These are phyloP conservation scores for Colletotrichum graminicola DNA, from an alignment of 2,329 filamentous ascomycete species.

Conservation along the genomic window DNA sequence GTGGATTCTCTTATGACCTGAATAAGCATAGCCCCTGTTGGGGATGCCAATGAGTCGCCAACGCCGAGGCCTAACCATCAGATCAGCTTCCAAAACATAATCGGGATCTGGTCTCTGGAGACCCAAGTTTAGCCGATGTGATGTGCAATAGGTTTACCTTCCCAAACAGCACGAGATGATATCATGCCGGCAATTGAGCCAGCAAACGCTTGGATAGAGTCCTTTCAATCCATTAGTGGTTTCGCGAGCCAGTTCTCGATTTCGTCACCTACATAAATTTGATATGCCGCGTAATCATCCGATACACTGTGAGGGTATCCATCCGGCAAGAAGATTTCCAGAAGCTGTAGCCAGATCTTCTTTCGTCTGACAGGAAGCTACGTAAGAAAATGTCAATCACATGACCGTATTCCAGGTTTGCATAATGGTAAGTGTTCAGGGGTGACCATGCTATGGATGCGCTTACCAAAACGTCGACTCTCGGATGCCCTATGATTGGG, in stretches of 20 bases:
- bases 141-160: conserved; percentile 16
- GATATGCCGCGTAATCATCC: conserved; percentile 38
- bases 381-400: conserved; percentile 9
- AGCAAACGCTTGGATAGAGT: conserved; percentile 38
- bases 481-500: conserved; percentile 16
- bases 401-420: neutral
- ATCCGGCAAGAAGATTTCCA: conserved; percentile 36
- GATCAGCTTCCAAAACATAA: conserved; percentile 4
- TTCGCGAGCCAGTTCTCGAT: no score
- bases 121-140: conserved; percentile 7
- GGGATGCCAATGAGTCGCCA: conserved; percentile 36
- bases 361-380: conserved; percentile 33
- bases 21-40: conserved; percentile 33
- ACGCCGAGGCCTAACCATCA: conserved; percentile 24
- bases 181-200: conserved; percentile 40
- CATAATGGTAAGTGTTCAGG: neutral
- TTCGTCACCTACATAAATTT: conserved; percentile 26
- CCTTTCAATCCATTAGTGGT: conserved; percentile 1
- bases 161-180: conserved; percentile 39
- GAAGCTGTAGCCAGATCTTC: conserved; percentile 29
- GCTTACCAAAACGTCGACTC: conserved; percentile 37
- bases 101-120: neutral
- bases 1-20: conserved; percentile 39
- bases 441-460: neutral
- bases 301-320: conserved; percentile 38